Percentiles rank a stretch among this genome's conserved stretches.
Evolutionary conservation across 2,329 filamentous ascomycete species (phyloP).

Genomic region (Colletotrichum neosansevieriae): DNA sequence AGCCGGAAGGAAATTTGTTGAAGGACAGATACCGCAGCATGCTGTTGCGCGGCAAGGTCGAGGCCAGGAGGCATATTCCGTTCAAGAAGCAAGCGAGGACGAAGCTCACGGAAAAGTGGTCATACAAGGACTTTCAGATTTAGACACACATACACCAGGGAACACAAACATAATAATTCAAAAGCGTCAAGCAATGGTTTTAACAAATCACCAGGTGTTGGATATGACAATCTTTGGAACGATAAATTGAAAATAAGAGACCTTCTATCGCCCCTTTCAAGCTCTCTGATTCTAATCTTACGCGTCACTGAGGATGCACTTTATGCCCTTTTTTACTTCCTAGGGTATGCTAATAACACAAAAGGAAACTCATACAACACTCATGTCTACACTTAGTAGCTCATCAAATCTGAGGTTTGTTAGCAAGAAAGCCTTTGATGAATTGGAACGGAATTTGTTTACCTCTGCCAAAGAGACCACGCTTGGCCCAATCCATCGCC

Average conservation of each 20-base stretch:
- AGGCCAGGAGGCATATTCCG: constrained; percentile 81
- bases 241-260: constrained; percentile 17
- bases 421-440: neutral
- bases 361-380: constrained; percentile 11
- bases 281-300: neutral
- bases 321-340: constrained; percentile 21
- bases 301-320: neutral
- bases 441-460: constrained; percentile 48
- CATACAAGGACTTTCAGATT: constrained; percentile 88
- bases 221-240: neutral
- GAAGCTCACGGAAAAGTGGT: constrained; percentile 94
- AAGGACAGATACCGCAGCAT: constrained; percentile 92
- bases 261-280: neutral
- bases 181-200: constrained; percentile 21
- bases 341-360: constrained; percentile 31
- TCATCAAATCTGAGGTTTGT: constrained; percentile 50
- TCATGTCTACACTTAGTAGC: constrained; percentile 44
- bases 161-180: constrained; percentile 29
- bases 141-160: constrained; percentile 9
- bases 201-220: neutral
- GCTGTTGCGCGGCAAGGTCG: constrained; percentile 89
- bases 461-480: constrained; percentile 96
- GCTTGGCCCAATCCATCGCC: constrained; percentile 99
- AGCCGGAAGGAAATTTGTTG: constrained; percentile 95
- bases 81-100: constrained; percentile 86